Conservation (phyloP, 1,284 basidiomycete genomes). For the Peniophora sp. region DNA sequence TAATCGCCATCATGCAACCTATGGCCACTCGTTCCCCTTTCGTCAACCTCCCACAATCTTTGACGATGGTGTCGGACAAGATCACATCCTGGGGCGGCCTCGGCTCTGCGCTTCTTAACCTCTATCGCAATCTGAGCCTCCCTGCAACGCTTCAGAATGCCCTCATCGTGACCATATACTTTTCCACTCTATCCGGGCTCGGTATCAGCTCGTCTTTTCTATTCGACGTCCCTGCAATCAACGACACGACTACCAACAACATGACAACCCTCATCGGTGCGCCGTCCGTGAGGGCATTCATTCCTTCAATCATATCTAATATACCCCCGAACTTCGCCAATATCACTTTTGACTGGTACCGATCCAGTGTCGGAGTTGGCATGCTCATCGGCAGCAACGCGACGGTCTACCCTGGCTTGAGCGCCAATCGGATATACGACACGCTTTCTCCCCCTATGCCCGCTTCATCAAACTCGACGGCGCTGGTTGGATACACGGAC, state of each 20-base stretch:
- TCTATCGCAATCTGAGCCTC: neutral
- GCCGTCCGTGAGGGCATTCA: neutral
- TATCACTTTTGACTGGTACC: conserved; percentile 1
- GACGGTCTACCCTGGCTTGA: neutral
- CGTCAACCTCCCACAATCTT: neutral
- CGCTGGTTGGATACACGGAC: neutral
- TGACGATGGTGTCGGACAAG: neutral
- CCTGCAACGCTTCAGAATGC: neutral
- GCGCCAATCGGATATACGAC: neutral
- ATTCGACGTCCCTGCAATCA: neutral
- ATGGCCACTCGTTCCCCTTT: neutral
- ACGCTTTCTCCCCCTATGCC: neutral
- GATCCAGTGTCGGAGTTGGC: neutral
- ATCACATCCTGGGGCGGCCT: neutral
- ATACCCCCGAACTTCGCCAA: neutral
- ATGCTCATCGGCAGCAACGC: neutral
- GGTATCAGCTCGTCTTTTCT: neutral
- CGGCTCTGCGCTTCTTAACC: neutral
- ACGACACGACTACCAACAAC: neutral
- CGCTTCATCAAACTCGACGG: neutral
- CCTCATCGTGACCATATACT: neutral
- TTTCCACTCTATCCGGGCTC: neutral
- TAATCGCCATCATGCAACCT: neutral
- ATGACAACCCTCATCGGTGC: neutral
- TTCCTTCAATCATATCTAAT: neutral